Conservation (phyloP, 2,329 filamentous ascomycete genomes). For the Chaetomiaceae sp. region DNA sequence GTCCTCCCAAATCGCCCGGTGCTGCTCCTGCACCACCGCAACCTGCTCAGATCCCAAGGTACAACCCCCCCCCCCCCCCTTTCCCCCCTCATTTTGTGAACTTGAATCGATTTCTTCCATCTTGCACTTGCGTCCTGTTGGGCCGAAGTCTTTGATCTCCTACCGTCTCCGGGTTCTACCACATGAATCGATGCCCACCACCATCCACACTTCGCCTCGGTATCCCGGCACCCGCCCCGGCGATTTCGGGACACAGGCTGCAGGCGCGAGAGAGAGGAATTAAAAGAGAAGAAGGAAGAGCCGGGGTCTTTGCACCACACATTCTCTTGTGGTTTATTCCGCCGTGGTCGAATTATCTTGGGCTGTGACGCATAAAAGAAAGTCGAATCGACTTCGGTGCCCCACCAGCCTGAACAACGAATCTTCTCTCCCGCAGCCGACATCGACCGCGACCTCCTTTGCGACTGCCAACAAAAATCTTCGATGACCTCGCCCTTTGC, state of each 20-base stretch:
- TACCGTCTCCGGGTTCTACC: background rate
- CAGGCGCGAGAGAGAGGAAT: background rate
- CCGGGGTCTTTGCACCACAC: background rate
- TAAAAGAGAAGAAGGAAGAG: background rate
- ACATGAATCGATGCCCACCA: background rate
- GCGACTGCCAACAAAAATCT: slow-evolving; percentile 9
- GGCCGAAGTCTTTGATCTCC: background rate
- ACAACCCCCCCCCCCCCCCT: slow-evolving; percentile 2
- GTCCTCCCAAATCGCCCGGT: background rate
- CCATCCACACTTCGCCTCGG: background rate
- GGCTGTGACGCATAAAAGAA: slow-evolving; percentile 1
- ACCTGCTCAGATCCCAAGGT: slow-evolving; percentile 14
- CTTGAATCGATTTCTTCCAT: background rate
- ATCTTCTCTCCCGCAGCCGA: slow-evolving; percentile 2
- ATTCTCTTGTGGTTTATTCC: background rate
- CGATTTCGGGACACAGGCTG: background rate
- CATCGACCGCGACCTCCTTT: slow-evolving; percentile 6
- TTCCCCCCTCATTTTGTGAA: background rate
- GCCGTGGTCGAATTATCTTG: background rate
- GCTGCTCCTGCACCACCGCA: slow-evolving; percentile 1
- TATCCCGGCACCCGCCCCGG: background rate
- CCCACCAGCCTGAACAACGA: slow-evolving; percentile 5
- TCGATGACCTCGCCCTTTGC: slow-evolving; percentile 9
- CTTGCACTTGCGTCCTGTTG: background rate
- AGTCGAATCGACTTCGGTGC: slow-evolving; percentile 9